phyloP scores from a whole-genome alignment of 768 basidiomycete species.

The Mrakia hoshinonis region DNA sequence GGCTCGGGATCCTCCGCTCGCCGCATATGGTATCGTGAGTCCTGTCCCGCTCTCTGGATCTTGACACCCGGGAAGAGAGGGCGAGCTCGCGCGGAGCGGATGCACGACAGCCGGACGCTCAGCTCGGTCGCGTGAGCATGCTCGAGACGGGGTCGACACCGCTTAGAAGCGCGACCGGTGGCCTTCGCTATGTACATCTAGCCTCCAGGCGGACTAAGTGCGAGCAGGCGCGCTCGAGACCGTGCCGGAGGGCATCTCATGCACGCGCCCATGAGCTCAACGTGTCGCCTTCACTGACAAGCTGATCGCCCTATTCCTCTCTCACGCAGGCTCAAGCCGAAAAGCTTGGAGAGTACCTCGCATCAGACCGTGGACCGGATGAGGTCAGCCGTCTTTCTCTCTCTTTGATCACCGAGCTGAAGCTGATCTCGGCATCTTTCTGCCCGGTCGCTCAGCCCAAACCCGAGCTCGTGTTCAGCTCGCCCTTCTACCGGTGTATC shows the following conservation, averaged over 20 bases:
- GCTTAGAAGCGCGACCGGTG: no score
- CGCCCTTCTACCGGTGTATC: slow-evolving; percentile 41
- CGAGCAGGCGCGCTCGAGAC: no score
- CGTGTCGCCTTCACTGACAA: background rate
- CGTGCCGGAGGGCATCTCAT: background rate
- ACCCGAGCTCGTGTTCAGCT: slow-evolving; percentile 38
- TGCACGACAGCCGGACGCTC: background rate
- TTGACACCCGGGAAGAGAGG: background rate
- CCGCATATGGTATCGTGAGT: slow-evolving; percentile 22
- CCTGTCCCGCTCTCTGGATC: no score
- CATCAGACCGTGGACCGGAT: slow-evolving; percentile 29
- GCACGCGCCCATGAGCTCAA: background rate
- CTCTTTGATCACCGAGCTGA: slow-evolving; percentile 10
- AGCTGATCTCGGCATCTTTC: slow-evolving; percentile 16
- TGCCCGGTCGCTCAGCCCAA: slow-evolving; percentile 28
- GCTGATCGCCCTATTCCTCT: background rate
- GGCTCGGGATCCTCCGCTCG: slow-evolving; percentile 39
- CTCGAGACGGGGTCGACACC: no score
- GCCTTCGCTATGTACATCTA: no score
- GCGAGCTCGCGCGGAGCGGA: background rate
- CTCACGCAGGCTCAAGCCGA: slow-evolving; percentile 31
- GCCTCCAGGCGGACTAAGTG: no score
- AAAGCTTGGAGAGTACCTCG: slow-evolving; percentile 34
- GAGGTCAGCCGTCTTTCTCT: slow-evolving; percentile 4
- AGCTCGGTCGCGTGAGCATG: no score